Conservation (phyloP, 2,329 filamentous ascomycete genomes). For the Curvularia eragrostidis region DNA sequence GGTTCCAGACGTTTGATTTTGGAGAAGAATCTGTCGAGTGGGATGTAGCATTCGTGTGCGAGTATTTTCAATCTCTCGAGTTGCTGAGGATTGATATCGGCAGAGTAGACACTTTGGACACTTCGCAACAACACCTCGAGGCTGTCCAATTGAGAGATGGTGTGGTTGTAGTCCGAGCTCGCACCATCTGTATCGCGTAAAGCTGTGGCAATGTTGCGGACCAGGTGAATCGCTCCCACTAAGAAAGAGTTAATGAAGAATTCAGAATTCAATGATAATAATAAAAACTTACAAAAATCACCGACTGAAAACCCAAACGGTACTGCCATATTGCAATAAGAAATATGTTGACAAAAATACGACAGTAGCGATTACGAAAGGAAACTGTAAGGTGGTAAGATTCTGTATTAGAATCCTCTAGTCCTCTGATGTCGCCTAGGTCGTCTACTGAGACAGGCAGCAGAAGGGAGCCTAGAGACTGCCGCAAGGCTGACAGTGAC, state of each 20-base stretch:
- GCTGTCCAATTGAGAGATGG: not conserved
- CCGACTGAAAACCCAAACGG: not conserved
- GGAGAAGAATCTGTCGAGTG: not conserved
- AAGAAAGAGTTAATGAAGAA: too few relatives aligned
- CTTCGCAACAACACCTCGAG: not conserved
- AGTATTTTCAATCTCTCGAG: not conserved
- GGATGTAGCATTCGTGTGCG: not conserved
- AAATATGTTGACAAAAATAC: not conserved
- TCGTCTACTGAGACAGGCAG: not conserved
- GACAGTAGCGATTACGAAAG: not conserved
- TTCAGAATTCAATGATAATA: too few relatives aligned
- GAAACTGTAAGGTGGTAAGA: not conserved
- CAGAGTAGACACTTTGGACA: not conserved
- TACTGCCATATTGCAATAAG: not conserved
- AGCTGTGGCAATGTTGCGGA: not conserved
- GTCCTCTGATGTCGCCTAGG: not conserved
- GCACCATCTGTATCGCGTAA: not conserved
- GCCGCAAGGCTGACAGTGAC: not conserved
- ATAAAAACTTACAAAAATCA: too few relatives aligned
- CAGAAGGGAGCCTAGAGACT: not conserved
- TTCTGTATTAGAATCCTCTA: not conserved
- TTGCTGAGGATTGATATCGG: not conserved
- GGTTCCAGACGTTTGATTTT: not conserved
- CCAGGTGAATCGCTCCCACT: not conserved
- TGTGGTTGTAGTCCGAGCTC: not conserved